Evolutionary conservation across 2,329 filamentous ascomycete genomes (phyloP).

Genomic region (Gremmenia infestans): DNA sequence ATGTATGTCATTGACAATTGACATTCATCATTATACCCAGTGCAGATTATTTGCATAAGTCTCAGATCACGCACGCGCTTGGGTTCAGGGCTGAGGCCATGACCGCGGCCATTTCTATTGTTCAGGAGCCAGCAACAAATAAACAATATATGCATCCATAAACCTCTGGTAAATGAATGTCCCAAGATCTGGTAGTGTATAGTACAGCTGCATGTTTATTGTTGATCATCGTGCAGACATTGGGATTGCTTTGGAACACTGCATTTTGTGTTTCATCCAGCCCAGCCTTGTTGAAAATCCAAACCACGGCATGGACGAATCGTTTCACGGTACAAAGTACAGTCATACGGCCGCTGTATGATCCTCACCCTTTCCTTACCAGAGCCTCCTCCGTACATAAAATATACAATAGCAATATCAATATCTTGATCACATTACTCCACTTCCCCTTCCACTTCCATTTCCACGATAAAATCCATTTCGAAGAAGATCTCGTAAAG

Average conservation of each 20-base stretch:
- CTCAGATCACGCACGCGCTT: neutral
- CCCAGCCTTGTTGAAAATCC: neutral
- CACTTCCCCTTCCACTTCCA: neutral
- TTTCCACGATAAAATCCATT: too few relatives aligned
- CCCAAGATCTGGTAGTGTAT: slow-evolving; percentile 5
- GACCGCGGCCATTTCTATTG: neutral
- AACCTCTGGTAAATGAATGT: neutral
- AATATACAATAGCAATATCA: too few relatives aligned
- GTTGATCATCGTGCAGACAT: neutral
- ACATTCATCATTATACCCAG: neutral
- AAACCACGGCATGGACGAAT: neutral
- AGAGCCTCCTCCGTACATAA: neutral
- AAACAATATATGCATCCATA: slow-evolving; percentile 1
- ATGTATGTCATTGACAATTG: slow-evolving; percentile 4
- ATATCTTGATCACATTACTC: neutral
- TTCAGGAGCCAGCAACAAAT: neutral
- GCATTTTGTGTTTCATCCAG: slow-evolving; percentile 3
- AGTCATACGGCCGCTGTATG: neutral
- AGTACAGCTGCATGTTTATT: slow-evolving; percentile 1
- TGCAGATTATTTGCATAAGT: slow-evolving; percentile 1
- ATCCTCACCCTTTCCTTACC: neutral
- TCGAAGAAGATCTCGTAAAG: neutral
- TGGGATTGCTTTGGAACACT: neutral
- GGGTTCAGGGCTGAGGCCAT: neutral
- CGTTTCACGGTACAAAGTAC: neutral